phyloP scores from a whole-genome alignment of 441 rosid genomes.

The Biscutella laevigata region DNA sequence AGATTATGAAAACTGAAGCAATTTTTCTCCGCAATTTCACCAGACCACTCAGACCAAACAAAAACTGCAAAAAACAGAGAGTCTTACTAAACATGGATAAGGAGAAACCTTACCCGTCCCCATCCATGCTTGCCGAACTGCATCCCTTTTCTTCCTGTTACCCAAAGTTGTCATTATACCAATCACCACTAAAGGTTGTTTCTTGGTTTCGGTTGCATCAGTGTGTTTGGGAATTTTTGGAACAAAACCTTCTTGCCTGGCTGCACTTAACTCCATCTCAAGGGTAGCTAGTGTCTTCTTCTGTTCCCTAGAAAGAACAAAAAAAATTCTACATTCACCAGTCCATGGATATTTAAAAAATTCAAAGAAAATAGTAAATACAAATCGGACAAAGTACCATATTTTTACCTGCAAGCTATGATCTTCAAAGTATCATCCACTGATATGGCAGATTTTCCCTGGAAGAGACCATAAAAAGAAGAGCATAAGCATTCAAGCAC shows the following conservation, averaged over 20 bases:
- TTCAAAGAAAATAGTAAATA: not conserved
- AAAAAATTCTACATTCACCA: slow-evolving; percentile 9
- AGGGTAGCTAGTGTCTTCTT: slow-evolving; percentile 63
- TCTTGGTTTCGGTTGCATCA: slow-evolving; percentile 35
- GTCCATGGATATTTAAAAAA: not conserved
- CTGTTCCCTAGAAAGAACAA: slow-evolving; percentile 81
- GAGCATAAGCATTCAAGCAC: not conserved
- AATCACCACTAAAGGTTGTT: slow-evolving; percentile 53
- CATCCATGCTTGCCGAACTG: slow-evolving; percentile 94
- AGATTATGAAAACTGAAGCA: not conserved
- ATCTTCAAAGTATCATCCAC: slow-evolving; percentile 81
- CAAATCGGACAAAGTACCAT: not conserved
- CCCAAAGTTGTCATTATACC: slow-evolving; percentile 73
- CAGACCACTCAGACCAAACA: not conserved
- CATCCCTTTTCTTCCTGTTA: slow-evolving; percentile 70
- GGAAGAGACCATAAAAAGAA: not conserved
- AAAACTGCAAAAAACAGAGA: not conserved
- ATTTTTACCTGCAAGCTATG: slow-evolving; percentile 69
- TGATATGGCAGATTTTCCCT: slow-evolving; percentile 73
- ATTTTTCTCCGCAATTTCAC: not conserved
- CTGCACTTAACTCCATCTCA: slow-evolving; percentile 60
- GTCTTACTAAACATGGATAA: not conserved
- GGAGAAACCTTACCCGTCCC: slow-evolving; percentile 54
- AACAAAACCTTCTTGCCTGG: slow-evolving; percentile 62
- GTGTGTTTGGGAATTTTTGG: slow-evolving; percentile 33